These are phyloP conservation scores for Tricholoma sp. DNA, from an alignment of 768 basidiomycete species.

Conservation along the genomic window DNA sequence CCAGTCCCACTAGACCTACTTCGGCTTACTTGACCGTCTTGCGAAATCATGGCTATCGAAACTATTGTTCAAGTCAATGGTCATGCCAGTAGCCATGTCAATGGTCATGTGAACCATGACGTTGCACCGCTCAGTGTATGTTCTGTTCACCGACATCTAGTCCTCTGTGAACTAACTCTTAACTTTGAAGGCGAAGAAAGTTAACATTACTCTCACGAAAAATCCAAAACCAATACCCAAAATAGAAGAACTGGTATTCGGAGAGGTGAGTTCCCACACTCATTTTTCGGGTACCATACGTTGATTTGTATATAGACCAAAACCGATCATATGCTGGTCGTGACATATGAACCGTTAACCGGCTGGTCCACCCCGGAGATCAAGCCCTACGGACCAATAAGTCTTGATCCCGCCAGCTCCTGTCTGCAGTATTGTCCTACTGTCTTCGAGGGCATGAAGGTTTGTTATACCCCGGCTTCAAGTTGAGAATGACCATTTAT, in stretches of 20 bases:
- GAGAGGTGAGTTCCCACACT: constrained; percentile 36
- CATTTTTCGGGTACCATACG: neutral
- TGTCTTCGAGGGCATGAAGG: constrained; percentile 87
- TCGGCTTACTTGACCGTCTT: too few relatives aligned
- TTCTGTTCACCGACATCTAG: neutral
- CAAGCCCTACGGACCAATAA: constrained; percentile 66
- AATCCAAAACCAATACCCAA: constrained; percentile 47
- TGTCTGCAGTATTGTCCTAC: constrained; percentile 87
- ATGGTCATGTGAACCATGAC: neutral
- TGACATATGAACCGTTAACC: constrained; percentile 51
- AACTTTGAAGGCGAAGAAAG: constrained; percentile 39
- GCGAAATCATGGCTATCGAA: constrained; percentile 15
- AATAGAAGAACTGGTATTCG: constrained; percentile 47
- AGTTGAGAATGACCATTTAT: neutral
- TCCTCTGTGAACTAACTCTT: too few relatives aligned
- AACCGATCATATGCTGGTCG: constrained; percentile 76
- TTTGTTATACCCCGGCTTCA: constrained; percentile 10
- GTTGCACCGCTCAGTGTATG: constrained; percentile 16
- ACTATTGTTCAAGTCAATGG: constrained; percentile 3
- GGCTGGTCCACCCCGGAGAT: constrained; percentile 76
- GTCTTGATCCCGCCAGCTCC: constrained; percentile 63
- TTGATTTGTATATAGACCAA: constrained; percentile 34
- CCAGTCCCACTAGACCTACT: too few relatives aligned
- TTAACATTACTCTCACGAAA: constrained; percentile 42
- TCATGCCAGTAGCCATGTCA: too few relatives aligned